Conservation (phyloP, 176 grass and related monocot genomes). For the Bolboschoenus planiculmis region DNA sequence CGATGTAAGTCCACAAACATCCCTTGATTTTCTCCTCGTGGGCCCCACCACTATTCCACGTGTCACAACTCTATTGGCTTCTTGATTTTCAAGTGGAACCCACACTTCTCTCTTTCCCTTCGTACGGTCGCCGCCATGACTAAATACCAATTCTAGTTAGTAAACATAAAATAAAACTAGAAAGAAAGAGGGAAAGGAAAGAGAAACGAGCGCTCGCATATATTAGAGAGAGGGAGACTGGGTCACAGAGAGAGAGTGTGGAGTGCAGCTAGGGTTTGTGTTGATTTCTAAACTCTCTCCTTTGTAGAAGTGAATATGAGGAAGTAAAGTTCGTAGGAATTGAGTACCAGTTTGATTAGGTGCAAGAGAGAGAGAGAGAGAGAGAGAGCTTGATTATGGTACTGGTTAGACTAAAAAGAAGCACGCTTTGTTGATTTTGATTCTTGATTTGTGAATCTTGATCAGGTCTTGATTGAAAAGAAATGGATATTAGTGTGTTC, state of each 20-base stretch:
- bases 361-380: not conserved
- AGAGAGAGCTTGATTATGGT: not conserved
- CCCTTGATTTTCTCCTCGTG: conserved; percentile 21
- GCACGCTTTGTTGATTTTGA: not conserved
- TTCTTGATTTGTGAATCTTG: not conserved
- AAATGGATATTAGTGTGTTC: not conserved
- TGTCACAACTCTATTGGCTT: not conserved
- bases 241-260: not conserved
- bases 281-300: not conserved
- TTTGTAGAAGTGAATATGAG: not conserved
- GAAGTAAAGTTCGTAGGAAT: conserved; percentile 11
- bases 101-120: not conserved
- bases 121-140: conserved; percentile 9
- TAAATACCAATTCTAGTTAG: not conserved
- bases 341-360: not conserved
- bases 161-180: not conserved
- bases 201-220: not conserved
- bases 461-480: not conserved
- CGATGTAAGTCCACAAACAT: conserved; percentile 4
- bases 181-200: not conserved
- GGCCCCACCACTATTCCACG: conserved; percentile 10
- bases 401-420: not conserved
- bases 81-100: not conserved
- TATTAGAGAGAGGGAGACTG: not conserved
- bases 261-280: conserved; percentile 4